These are phyloP conservation scores for Plasmodium adleri DNA, from an alignment of 169 alveolate genomes.

Conservation along the genomic window DNA sequence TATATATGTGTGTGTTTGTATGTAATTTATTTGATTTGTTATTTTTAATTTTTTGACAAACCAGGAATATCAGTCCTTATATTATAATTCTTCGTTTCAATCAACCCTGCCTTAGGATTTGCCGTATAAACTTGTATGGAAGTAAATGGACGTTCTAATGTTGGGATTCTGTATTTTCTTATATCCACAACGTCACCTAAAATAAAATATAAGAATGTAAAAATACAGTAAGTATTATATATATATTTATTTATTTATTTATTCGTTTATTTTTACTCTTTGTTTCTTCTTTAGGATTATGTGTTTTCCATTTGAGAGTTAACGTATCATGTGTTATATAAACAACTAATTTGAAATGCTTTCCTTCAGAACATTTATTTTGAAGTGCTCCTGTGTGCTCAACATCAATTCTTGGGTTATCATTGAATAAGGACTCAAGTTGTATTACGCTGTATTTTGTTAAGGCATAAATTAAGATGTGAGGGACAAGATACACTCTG, in stretches of 20 bases:
- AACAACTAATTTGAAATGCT: background rate
- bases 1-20: too few relatives aligned
- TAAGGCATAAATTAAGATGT: constrained; percentile 1
- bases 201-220: too few relatives aligned
- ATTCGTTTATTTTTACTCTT: background rate
- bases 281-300: background rate
- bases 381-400: background rate
- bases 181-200: constrained; percentile 15
- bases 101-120: background rate
- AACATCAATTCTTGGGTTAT: background rate
- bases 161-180: constrained; percentile 27
- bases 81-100: constrained; percentile 44
- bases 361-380: background rate
- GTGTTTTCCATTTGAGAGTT: constrained; percentile 10
- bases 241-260: too few relatives aligned
- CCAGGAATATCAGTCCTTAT: constrained; percentile 35
- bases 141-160: constrained; percentile 39
- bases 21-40: background rate
- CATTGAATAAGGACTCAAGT: background rate
- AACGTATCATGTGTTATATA: background rate
- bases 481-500: constrained; percentile 30
- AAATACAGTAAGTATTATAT: too few relatives aligned
- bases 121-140: constrained; percentile 66
- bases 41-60: constrained; percentile 5
- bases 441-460: background rate